These are phyloP conservation scores for Scleromitrula shiraiana DNA, from an alignment of 2,329 filamentous ascomycete species.

Conservation along the genomic window DNA sequence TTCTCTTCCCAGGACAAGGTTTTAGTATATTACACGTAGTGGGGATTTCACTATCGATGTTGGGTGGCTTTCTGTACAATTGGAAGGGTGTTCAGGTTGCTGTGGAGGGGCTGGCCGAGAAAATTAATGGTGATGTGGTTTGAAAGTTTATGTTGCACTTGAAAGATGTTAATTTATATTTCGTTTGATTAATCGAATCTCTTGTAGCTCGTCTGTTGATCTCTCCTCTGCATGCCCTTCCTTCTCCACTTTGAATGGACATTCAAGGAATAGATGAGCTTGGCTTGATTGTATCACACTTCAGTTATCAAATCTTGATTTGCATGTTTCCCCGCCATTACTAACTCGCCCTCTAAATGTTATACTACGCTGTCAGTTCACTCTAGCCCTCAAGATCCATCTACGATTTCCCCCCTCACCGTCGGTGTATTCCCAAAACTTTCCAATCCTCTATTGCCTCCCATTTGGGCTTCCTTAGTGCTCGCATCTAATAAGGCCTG, in stretches of 20 bases:
- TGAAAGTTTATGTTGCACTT: background rate
- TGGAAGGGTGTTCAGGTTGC: too few species aligned
- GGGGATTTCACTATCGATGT: background rate
- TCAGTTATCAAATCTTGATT: too few species aligned
- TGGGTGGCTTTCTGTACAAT: background rate
- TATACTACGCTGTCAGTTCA: background rate
- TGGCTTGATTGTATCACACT: too few species aligned
- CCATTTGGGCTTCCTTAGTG: conserved; percentile 9
- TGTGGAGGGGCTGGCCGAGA: background rate
- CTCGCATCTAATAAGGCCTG: conserved; percentile 12
- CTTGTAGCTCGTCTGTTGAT: too few species aligned
- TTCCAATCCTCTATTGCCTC: conserved; percentile 30
- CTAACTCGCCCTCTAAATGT: background rate
- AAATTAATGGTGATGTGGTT: background rate
- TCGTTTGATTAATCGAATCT: too few species aligned
- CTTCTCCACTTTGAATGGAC: too few species aligned
- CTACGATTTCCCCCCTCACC: conserved; percentile 23
- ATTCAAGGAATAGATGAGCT: too few species aligned
- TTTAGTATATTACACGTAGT: background rate
- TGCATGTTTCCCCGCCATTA: too few species aligned
- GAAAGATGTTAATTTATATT: too few species aligned
- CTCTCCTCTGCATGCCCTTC: too few species aligned
- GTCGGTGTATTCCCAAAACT: conserved; percentile 34
- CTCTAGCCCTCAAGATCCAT: conserved; percentile 9
- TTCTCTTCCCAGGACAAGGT: background rate